Percentiles rank a stretch among this genome's conserved stretches.
Conservation (phyloP, 208 protist species). For the Crithidia expoeki region DNA sequence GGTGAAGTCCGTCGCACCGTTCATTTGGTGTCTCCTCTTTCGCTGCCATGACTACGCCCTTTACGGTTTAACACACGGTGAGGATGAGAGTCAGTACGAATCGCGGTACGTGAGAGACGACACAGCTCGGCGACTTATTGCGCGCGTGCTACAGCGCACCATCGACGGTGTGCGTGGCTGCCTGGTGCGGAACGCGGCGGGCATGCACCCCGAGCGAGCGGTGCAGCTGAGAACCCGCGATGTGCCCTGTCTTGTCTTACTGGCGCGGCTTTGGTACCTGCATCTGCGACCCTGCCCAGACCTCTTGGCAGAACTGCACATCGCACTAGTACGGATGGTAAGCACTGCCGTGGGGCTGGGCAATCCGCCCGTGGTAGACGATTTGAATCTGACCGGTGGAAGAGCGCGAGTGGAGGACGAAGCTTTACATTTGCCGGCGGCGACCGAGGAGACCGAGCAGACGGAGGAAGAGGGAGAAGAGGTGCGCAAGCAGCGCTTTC, state of each 20-base stretch:
- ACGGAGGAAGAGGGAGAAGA: background rate
- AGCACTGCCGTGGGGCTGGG: constrained; percentile 16
- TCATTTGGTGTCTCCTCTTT: constrained; percentile 26
- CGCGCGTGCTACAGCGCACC: constrained; percentile 16
- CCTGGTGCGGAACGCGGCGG: constrained; percentile 6
- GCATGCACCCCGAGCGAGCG: constrained; percentile 27
- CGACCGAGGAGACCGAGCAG: background rate
- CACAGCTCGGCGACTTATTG: constrained; percentile 11
- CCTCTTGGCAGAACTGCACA: background rate
- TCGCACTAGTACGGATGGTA: constrained; percentile 16
- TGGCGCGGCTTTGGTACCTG: constrained; percentile 28
- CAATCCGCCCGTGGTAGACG: constrained; percentile 10
- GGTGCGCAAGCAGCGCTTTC: constrained; percentile 6
- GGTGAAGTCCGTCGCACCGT: constrained; percentile 19
- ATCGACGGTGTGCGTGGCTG: constrained; percentile 18
- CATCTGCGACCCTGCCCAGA: background rate
- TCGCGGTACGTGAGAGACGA: background rate
- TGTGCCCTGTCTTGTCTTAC: constrained; percentile 25
- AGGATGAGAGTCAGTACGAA: background rate
- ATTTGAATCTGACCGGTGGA: background rate
- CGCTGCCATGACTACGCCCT: constrained; percentile 28
- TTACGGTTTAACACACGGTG: background rate
- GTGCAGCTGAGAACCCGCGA: constrained; percentile 21
- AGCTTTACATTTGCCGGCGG: background rate
- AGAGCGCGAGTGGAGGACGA: background rate